These are phyloP conservation scores for Mycosphaerella sp. DNA, from an alignment of 2,329 filamentous ascomycete genomes.

Conservation along the genomic window DNA sequence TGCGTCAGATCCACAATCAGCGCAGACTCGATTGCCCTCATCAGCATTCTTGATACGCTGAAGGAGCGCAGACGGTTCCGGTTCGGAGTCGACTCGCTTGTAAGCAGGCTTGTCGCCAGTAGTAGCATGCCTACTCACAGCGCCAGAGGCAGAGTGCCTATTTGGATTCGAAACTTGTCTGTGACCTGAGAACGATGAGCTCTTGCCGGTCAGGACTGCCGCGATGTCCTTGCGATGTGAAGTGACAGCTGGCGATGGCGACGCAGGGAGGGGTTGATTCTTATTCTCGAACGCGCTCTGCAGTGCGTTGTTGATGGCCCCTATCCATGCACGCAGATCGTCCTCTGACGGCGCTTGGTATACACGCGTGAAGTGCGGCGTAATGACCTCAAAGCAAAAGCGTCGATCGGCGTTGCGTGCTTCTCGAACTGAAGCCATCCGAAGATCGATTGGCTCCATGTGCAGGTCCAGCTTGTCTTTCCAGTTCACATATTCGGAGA, in stretches of 20 bases:
- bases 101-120: slow-evolving; percentile 80
- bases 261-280: slow-evolving; percentile 42
- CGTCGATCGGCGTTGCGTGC: slow-evolving; percentile 88
- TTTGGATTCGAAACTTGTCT: slow-evolving; percentile 42
- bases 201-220: slow-evolving; percentile 88
- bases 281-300: slow-evolving; percentile 89
- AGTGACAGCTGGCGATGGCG: slow-evolving; percentile 42
- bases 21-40: slow-evolving; percentile 87
- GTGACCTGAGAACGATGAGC: slow-evolving; percentile 61
- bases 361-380: slow-evolving; percentile 88
- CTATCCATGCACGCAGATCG: slow-evolving; percentile 96
- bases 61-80: slow-evolving; percentile 70
- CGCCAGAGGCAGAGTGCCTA: slow-evolving; percentile 40
- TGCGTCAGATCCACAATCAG: slow-evolving; percentile 82
- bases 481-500: slow-evolving; percentile 99
- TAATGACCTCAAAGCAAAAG: slow-evolving; percentile 98
- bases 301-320: slow-evolving; percentile 91
- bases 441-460: slow-evolving; percentile 94
- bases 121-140: slow-evolving; percentile 77
- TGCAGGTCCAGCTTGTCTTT: slow-evolving; percentile 95
- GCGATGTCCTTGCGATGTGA: slow-evolving; percentile 79
- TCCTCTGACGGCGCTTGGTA: slow-evolving; percentile 98
- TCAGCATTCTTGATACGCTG: slow-evolving; percentile 84
- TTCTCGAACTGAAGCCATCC: slow-evolving; percentile 94
- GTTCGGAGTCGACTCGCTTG: slow-evolving; percentile 65